Evolutionary conservation across 2,329 filamentous ascomycete species (phyloP).

Genomic region (Aspergillus sclerotialis): DNA sequence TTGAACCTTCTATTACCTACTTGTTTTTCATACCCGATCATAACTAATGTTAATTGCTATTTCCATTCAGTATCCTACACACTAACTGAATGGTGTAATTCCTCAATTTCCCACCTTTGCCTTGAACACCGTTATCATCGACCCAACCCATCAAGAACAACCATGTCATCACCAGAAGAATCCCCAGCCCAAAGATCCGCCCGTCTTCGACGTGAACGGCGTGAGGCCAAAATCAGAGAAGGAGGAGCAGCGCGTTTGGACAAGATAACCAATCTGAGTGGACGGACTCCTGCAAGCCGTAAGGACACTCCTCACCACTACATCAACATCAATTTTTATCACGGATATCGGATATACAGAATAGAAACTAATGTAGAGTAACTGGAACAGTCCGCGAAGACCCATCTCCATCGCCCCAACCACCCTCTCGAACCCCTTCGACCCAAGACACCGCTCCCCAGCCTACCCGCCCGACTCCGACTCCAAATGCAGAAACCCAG

Average conservation of each 20-base stretch:
- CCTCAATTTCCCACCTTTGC: no score
- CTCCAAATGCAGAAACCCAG: slow-evolving; percentile 17
- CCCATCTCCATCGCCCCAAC: slow-evolving; percentile 21
- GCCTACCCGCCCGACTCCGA: slow-evolving; percentile 8
- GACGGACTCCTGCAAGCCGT: slow-evolving; percentile 39
- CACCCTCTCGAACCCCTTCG: slow-evolving; percentile 14
- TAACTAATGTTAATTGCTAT: no score
- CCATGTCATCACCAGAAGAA: slow-evolving; percentile 35
- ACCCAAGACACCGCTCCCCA: slow-evolving; percentile 6
- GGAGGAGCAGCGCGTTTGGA: slow-evolving; percentile 54
- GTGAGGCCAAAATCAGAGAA: slow-evolving; percentile 55
- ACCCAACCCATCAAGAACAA: background rate
- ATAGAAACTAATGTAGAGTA: no score
- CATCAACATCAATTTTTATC: no score
- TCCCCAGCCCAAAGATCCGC: slow-evolving; percentile 46
- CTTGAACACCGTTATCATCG: background rate
- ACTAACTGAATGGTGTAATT: no score
- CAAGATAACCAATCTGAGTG: slow-evolving; percentile 56
- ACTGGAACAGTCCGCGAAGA: slow-evolving; percentile 21
- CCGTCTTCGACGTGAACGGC: slow-evolving; percentile 55
- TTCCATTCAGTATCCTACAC: no score
- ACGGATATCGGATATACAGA: no score
- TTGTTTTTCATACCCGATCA: no score
- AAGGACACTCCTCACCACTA: slow-evolving; percentile 10
- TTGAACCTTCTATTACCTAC: no score